These are phyloP conservation scores for Mycena citricolor DNA, from an alignment of 1,284 basidiomycete species.

Conservation along the genomic window DNA sequence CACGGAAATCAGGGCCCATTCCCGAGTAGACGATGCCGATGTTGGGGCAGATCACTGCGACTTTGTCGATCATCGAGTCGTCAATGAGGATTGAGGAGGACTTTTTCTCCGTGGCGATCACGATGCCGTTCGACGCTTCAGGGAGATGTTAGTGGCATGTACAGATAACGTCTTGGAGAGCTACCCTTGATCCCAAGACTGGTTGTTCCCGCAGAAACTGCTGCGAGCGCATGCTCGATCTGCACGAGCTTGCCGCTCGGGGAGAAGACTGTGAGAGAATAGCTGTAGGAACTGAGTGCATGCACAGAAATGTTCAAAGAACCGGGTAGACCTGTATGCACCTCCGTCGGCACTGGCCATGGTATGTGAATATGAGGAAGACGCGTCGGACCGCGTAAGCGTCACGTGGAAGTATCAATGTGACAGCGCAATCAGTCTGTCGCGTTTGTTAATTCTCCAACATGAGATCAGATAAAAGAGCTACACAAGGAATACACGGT, in stretches of 20 bases:
- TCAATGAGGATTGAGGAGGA: conserved; percentile 96
- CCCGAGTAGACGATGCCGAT: conserved; percentile 99
- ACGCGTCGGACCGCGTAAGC: conserved; percentile 26
- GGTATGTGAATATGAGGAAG: conserved; percentile 25
- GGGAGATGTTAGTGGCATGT: conserved; percentile 18
- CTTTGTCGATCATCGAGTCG: conserved; percentile 96
- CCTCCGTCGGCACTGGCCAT: conserved; percentile 78
- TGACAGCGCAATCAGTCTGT: not conserved
- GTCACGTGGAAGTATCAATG: conserved; percentile 1
- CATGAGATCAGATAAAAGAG: not conserved
- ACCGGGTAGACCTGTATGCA: conserved; percentile 66
- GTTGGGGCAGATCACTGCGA: conserved; percentile 95
- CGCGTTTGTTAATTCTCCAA: not conserved
- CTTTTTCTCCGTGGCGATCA: conserved; percentile 99
- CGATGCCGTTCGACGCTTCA: conserved; percentile 95
- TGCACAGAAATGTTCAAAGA: not conserved
- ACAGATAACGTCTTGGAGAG: conserved; percentile 17
- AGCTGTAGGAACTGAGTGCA: conserved; percentile 53
- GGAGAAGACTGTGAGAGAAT: conserved; percentile 98
- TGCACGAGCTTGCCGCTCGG: conserved; percentile 98
- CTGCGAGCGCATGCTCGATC: conserved; percentile 98
- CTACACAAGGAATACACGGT: not conserved
- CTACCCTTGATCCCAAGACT: conserved; percentile 98
- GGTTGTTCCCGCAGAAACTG: conserved; percentile 95
- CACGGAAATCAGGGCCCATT: conserved; percentile 98